A percentile compares a stretch with the other conserved stretches of the same genome.
These are phyloP conservation scores for Debaryomyces sp. DNA, from an alignment of 1,139 yeast species.

Conservation along the genomic window DNA sequence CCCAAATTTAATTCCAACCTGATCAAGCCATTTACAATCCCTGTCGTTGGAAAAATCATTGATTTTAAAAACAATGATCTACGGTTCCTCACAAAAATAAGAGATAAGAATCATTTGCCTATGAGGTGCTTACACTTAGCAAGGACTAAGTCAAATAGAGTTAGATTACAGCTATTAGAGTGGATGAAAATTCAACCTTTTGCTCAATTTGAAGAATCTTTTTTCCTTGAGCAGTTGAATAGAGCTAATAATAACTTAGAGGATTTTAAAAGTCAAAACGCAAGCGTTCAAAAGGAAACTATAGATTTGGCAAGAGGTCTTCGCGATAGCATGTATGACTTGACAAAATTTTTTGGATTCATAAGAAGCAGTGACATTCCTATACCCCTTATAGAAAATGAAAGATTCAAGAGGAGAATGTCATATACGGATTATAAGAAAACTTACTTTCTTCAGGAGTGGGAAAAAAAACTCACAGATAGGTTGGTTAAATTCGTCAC, in stretches of 20 bases:
- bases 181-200: conserved; percentile 47
- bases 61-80: conserved; percentile 43
- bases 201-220: conserved; percentile 32
- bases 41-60: conserved; percentile 32
- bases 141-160: conserved; percentile 20
- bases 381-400: conserved; percentile 12
- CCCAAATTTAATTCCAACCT: neutral
- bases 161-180: conserved; percentile 36
- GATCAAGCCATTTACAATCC: conserved; percentile 15
- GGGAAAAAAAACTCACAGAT: conserved; percentile 30
- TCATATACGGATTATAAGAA: conserved; percentile 10
- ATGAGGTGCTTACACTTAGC: conserved; percentile 16
- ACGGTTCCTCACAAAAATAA: conserved; percentile 26
- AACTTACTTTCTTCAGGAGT: conserved; percentile 17
- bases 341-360: conserved; percentile 20
- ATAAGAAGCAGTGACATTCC: conserved; percentile 8
- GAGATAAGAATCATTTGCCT: conserved; percentile 10
- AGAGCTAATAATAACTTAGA: conserved; percentile 15
- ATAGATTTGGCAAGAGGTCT: conserved; percentile 21
- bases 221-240: conserved; percentile 21
- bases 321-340: conserved; percentile 17
- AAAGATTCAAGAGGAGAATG: conserved; percentile 9
- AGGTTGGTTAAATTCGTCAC: conserved; percentile 27
- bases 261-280: conserved; percentile 13
- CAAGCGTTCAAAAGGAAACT: conserved; percentile 19